Evolutionary conservation across 2,329 filamentous ascomycete species (phyloP).

Genomic region (Pestalotiopsis sp.): DNA sequence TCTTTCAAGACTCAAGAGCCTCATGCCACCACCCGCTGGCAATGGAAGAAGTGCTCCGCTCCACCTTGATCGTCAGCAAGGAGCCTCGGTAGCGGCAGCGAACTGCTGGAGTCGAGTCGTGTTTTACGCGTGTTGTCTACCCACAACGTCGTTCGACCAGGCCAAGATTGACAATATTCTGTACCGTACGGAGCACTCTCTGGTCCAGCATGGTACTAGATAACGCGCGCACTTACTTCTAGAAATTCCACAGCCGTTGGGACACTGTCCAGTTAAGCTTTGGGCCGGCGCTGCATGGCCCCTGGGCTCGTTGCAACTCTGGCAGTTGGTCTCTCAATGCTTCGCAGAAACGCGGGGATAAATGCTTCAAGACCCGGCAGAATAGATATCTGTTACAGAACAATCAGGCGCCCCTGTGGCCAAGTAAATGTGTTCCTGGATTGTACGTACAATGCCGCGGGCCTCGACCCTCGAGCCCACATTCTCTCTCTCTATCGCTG

Average conservation of each 20-base stretch:
- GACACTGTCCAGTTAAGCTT: constrained; percentile 2
- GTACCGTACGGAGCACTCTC: background rate
- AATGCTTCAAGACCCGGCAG: constrained; percentile 3
- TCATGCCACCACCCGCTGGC: background rate
- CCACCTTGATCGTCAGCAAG: background rate
- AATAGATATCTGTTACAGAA: background rate
- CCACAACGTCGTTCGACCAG: background rate
- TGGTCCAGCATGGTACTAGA: background rate
- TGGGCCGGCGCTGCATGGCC: background rate
- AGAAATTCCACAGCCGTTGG: background rate
- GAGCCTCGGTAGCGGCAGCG: background rate
- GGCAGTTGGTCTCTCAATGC: background rate
- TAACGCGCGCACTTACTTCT: background rate
- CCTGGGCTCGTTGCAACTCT: background rate
- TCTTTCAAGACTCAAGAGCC: background rate
- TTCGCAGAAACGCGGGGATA: constrained; percentile 10
- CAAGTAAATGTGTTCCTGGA: background rate
- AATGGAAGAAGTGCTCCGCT: background rate
- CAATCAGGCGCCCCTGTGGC: background rate
- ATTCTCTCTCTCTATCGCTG: background rate
- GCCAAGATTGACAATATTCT: background rate
- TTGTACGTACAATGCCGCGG: background rate
- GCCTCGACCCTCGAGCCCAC: background rate
- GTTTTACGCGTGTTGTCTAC: background rate
- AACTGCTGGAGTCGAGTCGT: background rate